Evolutionary conservation across 257 asterid species (phyloP).

Genomic region (Haberlea rhodopensis): DNA sequence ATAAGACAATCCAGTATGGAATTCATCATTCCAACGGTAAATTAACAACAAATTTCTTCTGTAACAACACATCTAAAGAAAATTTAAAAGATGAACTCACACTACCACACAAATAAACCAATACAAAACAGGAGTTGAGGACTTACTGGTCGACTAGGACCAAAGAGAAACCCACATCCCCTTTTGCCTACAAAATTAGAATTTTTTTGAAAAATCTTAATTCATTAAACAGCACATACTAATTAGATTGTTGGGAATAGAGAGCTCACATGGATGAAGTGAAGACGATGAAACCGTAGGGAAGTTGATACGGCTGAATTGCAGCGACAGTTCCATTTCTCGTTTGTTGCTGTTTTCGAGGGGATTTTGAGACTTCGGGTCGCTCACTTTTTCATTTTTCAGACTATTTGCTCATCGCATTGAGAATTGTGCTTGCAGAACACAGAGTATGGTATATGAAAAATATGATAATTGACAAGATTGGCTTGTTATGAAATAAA

Average conservation of each 20-base stretch:
- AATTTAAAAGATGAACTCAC: constrained; percentile 13
- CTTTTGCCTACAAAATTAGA: constrained; percentile 32
- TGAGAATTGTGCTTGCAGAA: background rate
- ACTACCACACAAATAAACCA: background rate
- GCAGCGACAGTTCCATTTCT: constrained; percentile 41
- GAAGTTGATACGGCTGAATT: constrained; percentile 20
- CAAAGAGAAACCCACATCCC: constrained; percentile 18
- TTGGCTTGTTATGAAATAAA: too few species aligned
- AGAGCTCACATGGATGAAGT: constrained; percentile 35
- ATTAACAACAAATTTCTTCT: background rate
- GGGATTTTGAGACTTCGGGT: background rate
- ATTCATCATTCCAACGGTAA: too few species aligned
- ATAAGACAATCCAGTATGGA: too few species aligned
- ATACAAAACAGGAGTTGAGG: background rate
- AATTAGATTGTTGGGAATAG: constrained; percentile 5
- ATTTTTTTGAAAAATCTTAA: too few species aligned
- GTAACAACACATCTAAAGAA: constrained; percentile 24
- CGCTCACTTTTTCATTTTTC: background rate
- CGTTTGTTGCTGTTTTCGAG: too few species aligned
- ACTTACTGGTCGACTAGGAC: constrained; percentile 30
- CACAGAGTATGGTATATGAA: too few species aligned
- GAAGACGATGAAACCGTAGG: constrained; percentile 29
- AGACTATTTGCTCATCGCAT: background rate
- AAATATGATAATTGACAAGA: too few species aligned
- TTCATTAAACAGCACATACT: background rate